Percentiles rank a stretch among this genome's conserved stretches.
Evolutionary conservation across 148 eudicot genomes (phyloP).

Genomic region (Rhododendron kiyosumense): DNA sequence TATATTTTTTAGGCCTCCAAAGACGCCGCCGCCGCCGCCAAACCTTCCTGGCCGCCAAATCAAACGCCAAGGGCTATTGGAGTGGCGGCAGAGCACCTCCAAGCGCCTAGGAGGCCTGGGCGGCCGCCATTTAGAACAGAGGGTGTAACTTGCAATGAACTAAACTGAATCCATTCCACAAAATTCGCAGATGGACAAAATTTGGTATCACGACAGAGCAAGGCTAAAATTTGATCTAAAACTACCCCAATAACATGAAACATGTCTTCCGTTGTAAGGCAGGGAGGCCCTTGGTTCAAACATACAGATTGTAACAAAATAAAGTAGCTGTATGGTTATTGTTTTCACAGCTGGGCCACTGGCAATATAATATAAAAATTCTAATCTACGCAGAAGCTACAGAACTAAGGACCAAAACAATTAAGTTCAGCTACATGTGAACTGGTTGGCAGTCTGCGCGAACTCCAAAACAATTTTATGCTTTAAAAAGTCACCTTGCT

Average conservation of each 20-base stretch:
- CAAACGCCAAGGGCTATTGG: too few species aligned
- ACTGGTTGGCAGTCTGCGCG: background rate
- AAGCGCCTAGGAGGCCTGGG: too few species aligned
- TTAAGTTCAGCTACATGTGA: background rate
- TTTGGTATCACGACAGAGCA: background rate
- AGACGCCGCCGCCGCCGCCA: too few species aligned
- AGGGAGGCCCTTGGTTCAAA: background rate
- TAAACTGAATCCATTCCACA: background rate
- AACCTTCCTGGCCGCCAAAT: too few species aligned
- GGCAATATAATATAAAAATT: background rate
- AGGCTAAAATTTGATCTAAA: background rate
- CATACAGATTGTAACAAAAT: slow-evolving; percentile 1
- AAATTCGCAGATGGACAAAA: background rate
- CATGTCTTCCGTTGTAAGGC: background rate
- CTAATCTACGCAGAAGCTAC: background rate
- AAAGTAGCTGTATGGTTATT: background rate
- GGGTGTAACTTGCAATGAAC: background rate
- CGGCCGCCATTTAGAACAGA: too few species aligned
- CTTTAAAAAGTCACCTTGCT: slow-evolving; percentile 42
- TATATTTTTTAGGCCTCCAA: too few species aligned
- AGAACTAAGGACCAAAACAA: background rate
- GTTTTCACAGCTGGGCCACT: background rate
- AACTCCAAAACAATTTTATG: slow-evolving; percentile 12
- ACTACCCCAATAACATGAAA: background rate
- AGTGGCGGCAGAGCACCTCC: too few species aligned